Conservation (phyloP, 31 red algal species). For the Pterothamnion heteromorphum region DNA sequence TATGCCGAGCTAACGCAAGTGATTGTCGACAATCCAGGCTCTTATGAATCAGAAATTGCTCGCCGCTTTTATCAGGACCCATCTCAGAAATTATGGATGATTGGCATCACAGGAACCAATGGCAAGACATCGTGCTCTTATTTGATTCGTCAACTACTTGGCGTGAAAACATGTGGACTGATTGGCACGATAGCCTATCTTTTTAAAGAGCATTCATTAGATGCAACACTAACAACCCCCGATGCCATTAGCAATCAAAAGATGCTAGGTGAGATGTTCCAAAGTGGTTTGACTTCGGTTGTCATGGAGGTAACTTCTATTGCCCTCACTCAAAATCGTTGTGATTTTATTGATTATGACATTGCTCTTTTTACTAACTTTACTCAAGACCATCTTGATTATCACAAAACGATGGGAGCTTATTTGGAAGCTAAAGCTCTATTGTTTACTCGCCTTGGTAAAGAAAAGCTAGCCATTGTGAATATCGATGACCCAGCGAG, state of each 20-base stretch:
- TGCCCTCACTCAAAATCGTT: neutral
- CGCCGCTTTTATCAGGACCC: neutral
- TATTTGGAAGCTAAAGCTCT: neutral
- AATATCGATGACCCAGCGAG: too few relatives aligned
- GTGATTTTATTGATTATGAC: neutral
- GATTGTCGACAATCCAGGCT: neutral
- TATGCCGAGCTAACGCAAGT: neutral
- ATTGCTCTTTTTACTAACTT: conserved; percentile 13
- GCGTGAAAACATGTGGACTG: conserved; percentile 3
- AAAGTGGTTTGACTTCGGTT: neutral
- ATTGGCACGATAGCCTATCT: neutral
- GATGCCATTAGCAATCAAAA: neutral
- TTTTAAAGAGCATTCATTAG: neutral
- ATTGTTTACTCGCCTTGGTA: neutral
- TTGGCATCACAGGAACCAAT: conserved; percentile 26
- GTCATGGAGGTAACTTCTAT: neutral
- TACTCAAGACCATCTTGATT: neutral
- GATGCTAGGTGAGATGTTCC: neutral
- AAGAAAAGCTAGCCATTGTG: neutral
- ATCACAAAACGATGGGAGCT: neutral
- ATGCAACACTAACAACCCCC: neutral
- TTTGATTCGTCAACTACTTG: neutral
- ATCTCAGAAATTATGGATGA: neutral
- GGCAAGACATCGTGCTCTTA: conserved; percentile 19
- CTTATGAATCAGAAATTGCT: neutral